Base-by-base conservation (phyloP, 75 land plant species). In the Chamaecyparis obtusa region DNA sequence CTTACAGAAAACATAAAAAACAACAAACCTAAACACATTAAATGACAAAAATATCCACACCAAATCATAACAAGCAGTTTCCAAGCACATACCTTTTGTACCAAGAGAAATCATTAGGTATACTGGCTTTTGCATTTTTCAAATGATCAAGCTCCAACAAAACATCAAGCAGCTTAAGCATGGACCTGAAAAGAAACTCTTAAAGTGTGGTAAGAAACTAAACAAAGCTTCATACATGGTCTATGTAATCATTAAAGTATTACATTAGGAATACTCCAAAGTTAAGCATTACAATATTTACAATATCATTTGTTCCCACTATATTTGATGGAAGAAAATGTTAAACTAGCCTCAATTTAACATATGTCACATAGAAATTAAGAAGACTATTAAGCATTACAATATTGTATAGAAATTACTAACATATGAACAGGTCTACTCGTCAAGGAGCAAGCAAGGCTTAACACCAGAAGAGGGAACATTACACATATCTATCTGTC, bases 61-160 rank as follows among this genome's bases (percentile, higher is more conserved):
- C 64, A 56, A 84, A 35, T 55, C n/a, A 56, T 19, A 33, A 56
- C 2, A 51, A 84, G 11, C 13, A 3, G 27, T 39, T 30, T 81
- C 10, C 3, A 85, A 39, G 15, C 9, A 19, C 89, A 64, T 90
- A 98, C 99, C 99, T 98, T 87, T 98, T 98, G 87, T 97, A 98
- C 99, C 99, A 98, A 76, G 99, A 98, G 87, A 98, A 98, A 88
- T 98, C 99, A 91, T 98, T 98, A 48, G 99, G 99, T 76, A 98
- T 98, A 89, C 99, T 98, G 60, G 99, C 97, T 93, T 98, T 98
- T 69, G 99, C 99, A 95, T 98, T 98, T 92, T 98, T 98, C 46
- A 98, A 92, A 87, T 98, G 99, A 91, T 98, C 99, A 85, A 98
- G 95, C 91, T 95, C 95, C 60, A 98, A 91, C 81, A 98, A 86